Base-by-base conservation (phyloP, 148 eudicot species). In the Nepenthes gracilis region DNA sequence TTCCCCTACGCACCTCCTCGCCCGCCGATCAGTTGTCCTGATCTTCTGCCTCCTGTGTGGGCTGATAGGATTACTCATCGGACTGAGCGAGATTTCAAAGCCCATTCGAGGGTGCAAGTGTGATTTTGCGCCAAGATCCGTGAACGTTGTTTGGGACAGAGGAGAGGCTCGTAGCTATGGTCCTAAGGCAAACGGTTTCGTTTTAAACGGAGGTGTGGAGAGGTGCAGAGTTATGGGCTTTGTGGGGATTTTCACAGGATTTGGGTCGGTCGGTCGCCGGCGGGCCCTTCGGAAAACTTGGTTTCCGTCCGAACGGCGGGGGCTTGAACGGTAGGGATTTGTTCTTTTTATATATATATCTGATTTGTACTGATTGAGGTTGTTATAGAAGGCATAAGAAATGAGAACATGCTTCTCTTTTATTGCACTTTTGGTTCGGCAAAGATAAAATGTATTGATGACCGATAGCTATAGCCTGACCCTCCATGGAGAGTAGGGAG, bases 211-310 rank as follows among this genome's bases (percentile, higher is more conserved):
- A 47, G 61, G 55, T 67, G 69, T 50, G 43, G 78, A 71, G 48
- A 81, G 96, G 77, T 78, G 72, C 57, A 92, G 83, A 67, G 86
- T 85, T n/a, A 92, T 83, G 94, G 97, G 86, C 0, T 92, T 92
- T 64, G 96, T 92, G 14, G 97, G 97, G 32, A 83, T 92, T 61
- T 93, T 88, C 62, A 88, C 97, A 50, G 97, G 94, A 57, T 92
- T 92, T 15, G 84, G 79, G 54, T 88, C 96, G 2, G 72, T 59
- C 23, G 90, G 85, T 0, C 64, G 97, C 5, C 79, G 97, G 12
- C 64, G 74, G 11, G 69, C 94, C 35, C 72, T 92, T 74, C 72
- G 97, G 34, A 67, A 68, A 71, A 91, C 96, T 61, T 91, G 97
- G 97, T 67, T 91, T 76, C 97, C 97, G 6, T 80, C 94, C 12